Conservation (phyloP, 805 yeast species). For the Clavispora carvajalis region DNA sequence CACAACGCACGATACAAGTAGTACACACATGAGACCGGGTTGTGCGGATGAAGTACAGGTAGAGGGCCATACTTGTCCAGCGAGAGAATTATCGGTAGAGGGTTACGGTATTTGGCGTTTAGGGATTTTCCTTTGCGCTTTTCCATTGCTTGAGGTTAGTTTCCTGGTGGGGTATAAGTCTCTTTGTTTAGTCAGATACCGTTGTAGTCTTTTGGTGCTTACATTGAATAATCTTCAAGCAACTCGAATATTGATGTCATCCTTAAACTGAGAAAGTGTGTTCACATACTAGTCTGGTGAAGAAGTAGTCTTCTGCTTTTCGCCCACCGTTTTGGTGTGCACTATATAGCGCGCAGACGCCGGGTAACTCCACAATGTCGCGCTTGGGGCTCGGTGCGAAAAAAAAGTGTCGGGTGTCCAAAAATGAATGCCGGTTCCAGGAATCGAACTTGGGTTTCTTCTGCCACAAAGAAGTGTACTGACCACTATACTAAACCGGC, state of each 20-base stretch:
- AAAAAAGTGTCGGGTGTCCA: not conserved
- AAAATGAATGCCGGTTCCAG: constrained; percentile 56
- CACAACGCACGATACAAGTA: constrained; percentile 33
- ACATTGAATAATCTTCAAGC: constrained; percentile 41
- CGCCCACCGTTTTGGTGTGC: not conserved
- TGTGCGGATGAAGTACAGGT: constrained; percentile 56
- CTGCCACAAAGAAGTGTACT: constrained; percentile 73
- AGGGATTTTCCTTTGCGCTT: constrained; percentile 29
- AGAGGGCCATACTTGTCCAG: constrained; percentile 34
- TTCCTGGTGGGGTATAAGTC: not conserved
- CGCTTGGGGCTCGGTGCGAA: not conserved
- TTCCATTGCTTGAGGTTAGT: constrained; percentile 22
- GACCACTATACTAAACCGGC: constrained; percentile 59
- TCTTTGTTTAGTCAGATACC: constrained; percentile 67
- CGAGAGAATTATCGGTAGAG: constrained; percentile 52
- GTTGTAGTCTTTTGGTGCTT: constrained; percentile 90
- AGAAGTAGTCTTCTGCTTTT: not conserved
- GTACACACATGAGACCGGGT: constrained; percentile 60
- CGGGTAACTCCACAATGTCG: constrained; percentile 10
- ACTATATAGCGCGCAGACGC: constrained; percentile 2
- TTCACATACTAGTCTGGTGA: constrained; percentile 11
- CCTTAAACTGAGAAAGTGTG: constrained; percentile 9
- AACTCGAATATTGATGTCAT: constrained; percentile 21
- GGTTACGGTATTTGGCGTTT: constrained; percentile 34
- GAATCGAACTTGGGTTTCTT: constrained; percentile 71